Conservation (phyloP, 176 grass and related monocot species). For the Oryza nivara region DNA sequence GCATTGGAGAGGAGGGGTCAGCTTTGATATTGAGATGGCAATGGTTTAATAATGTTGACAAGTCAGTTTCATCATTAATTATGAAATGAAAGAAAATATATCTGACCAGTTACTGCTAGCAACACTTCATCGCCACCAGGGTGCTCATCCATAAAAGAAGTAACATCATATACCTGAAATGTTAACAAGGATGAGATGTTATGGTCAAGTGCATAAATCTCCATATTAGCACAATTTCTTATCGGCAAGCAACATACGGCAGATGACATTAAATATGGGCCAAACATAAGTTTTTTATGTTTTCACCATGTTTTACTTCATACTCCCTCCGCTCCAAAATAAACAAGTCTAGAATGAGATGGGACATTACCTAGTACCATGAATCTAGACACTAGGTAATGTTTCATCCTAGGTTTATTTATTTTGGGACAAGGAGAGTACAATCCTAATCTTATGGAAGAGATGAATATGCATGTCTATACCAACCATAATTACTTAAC, state of each 20-base stretch:
- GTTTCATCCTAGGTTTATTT: no score
- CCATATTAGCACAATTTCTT: not conserved
- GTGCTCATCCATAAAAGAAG: constrained; percentile 96
- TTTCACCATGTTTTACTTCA: not conserved
- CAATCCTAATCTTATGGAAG: not conserved
- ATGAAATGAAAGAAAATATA: not conserved
- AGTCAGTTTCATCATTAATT: constrained; percentile 12
- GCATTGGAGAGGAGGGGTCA: not conserved
- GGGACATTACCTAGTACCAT: no score
- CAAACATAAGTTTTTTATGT: constrained; percentile 8
- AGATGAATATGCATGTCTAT: not conserved
- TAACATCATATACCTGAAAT: constrained; percentile 84
- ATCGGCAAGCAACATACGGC: not conserved
- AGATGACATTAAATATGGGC: not conserved
- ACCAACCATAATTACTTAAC: not conserved
- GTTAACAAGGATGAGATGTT: constrained; percentile 12
- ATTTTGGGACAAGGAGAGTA: no score
- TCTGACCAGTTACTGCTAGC: constrained; percentile 77
- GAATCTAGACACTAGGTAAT: no score
- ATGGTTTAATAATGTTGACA: not conserved
- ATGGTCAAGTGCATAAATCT: not conserved
- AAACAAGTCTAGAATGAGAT: no score
- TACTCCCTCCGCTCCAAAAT: no score
- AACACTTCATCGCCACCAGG: constrained; percentile 91
- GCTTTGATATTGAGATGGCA: constrained; percentile 4